Evolutionary conservation across 164 flowering plant species (phyloP).

Genomic region (Sextonia rubra): DNA sequence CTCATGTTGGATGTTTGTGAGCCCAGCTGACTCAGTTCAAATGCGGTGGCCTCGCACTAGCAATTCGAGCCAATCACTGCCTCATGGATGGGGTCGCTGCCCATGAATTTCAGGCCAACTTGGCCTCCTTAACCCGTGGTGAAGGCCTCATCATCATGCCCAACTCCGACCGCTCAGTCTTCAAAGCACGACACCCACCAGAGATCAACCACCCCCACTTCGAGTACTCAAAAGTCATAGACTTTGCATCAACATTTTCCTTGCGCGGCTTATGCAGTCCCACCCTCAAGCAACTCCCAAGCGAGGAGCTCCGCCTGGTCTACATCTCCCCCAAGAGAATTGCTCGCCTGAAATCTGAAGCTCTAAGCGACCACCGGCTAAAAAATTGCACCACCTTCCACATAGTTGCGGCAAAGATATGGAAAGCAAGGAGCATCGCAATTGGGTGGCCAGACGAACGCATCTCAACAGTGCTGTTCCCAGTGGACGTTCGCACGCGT

Average conservation of each 20-base stretch:
- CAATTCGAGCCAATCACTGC: constrained; percentile 25
- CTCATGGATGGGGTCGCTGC: constrained; percentile 20
- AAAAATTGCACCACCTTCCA: constrained; percentile 12
- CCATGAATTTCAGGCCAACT: constrained; percentile 16
- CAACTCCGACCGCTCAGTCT: constrained; percentile 22
- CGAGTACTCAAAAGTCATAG: constrained; percentile 22
- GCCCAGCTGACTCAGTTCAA: constrained; percentile 28
- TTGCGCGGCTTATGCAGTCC: not conserved
- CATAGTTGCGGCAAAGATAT: constrained; percentile 13
- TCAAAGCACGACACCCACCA: constrained; percentile 26
- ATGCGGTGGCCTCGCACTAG: constrained; percentile 31
- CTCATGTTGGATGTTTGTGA: not conserved
- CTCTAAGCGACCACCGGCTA: constrained; percentile 3
- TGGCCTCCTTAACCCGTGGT: constrained; percentile 25
- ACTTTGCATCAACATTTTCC: constrained; percentile 4
- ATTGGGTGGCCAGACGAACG: constrained; percentile 11
- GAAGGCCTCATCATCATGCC: constrained; percentile 15
- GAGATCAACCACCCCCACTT: constrained; percentile 21
- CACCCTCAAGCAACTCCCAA: not conserved
- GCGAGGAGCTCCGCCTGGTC: constrained; percentile 3
- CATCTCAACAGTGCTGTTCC: constrained; percentile 25
- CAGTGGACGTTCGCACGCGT: constrained; percentile 22
- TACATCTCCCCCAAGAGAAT: constrained; percentile 17
- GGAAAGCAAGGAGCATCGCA: constrained; percentile 15
- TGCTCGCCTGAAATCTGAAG: constrained; percentile 14